Evolutionary conservation across 441 rosid genomes (phyloP).

Genomic region (Gossypium gossypioides): DNA sequence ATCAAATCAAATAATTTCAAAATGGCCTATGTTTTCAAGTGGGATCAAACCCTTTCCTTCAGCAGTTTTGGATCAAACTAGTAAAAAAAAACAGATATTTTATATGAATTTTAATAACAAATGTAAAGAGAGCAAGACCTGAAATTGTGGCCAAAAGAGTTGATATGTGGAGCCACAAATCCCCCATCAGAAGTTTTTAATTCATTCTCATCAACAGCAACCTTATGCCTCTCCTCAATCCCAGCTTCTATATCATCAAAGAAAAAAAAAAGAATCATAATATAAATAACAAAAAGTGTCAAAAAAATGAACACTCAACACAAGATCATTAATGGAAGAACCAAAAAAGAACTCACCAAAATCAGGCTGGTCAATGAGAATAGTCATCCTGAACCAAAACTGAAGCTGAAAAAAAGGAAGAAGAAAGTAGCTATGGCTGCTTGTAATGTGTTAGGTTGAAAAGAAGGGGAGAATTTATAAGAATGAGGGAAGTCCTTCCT

Average conservation of each 20-base stretch:
- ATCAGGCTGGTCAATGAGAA: slow-evolving; percentile 29
- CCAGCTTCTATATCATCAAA: slow-evolving; percentile 17
- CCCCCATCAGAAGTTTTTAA: slow-evolving; percentile 22
- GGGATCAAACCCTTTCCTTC: background rate
- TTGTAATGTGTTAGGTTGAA: background rate
- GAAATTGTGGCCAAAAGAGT: slow-evolving; percentile 53
- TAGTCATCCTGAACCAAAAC: slow-evolving; percentile 29
- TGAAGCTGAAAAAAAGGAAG: background rate
- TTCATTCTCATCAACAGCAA: slow-evolving; percentile 20
- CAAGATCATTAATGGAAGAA: background rate
- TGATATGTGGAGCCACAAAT: slow-evolving; percentile 34
- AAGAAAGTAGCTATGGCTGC: background rate
- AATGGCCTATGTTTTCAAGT: background rate
- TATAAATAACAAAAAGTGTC: background rate
- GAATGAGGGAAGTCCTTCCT: slow-evolving; percentile 41
- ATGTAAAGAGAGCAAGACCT: slow-evolving; percentile 24
- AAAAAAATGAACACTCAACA: background rate
- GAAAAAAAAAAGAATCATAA: background rate
- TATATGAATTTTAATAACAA: background rate
- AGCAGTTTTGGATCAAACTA: background rate
- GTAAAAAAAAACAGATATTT: background rate
- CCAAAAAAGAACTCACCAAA: slow-evolving; percentile 23
- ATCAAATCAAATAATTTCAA: background rate
- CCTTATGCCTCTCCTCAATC: slow-evolving; percentile 27
- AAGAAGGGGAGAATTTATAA: slow-evolving; percentile 30